Conservation (phyloP, 2,329 filamentous ascomycete genomes). For the Amauroascus niger region DNA sequence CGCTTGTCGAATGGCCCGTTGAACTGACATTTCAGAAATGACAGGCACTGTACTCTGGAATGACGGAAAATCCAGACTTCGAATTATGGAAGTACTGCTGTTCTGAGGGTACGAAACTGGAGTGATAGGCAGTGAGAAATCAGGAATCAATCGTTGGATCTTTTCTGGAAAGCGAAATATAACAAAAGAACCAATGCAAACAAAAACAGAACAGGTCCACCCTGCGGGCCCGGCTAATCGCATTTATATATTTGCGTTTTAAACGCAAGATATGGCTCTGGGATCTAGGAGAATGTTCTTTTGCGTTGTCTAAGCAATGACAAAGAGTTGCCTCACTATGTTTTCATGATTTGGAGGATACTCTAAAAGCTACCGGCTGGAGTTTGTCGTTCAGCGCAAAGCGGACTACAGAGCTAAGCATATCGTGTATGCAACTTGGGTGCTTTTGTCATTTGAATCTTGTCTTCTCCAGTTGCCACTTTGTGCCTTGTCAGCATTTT, state of each 20-base stretch:
- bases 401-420: neutral
- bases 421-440: neutral
- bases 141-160: neutral
- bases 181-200: constrained; percentile 2
- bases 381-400: neutral
- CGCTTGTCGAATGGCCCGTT: constrained; percentile 69
- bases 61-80: neutral
- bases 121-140: neutral
- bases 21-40: constrained; percentile 49
- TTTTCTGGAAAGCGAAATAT: neutral
- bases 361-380: neutral
- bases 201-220: neutral
- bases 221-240: neutral
- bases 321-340: neutral
- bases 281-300: neutral
- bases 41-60: neutral
- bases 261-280: neutral
- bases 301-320: constrained; percentile 5
- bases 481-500: constrained; percentile 1
- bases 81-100: neutral
- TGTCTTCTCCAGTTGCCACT: neutral
- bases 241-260: constrained; percentile 8
- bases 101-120: neutral
- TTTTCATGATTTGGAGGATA: neutral
- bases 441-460: neutral